phyloP scores from a whole-genome alignment of 148 eudicot genomes.

The Oxyria digyna region DNA sequence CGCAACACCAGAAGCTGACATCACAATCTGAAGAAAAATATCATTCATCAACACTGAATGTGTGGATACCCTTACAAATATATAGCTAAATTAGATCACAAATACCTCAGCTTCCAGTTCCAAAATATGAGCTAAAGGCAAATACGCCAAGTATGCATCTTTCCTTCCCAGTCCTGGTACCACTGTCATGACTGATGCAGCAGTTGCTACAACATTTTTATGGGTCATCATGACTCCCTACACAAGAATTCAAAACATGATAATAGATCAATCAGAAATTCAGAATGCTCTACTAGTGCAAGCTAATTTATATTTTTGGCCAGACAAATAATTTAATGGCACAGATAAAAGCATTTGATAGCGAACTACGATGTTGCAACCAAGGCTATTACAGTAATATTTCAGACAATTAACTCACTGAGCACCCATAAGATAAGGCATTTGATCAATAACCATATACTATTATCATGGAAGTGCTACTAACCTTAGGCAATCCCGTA shows the following conservation, averaged over 20 bases:
- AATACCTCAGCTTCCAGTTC: slow-evolving; percentile 96
- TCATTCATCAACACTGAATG: slow-evolving; percentile 5
- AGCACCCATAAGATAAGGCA: neutral
- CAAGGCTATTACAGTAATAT: neutral
- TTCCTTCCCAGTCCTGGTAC: slow-evolving; percentile 56
- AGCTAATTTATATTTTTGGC: neutral
- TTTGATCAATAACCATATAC: neutral
- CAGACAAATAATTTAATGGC: neutral
- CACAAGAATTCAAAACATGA: neutral
- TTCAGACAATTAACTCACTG: neutral
- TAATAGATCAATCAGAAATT: neutral
- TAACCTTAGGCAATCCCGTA: slow-evolving; percentile 92
- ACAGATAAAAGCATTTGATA: neutral
- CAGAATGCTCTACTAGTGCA: neutral
- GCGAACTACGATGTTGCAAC: neutral
- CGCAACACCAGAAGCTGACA: slow-evolving; percentile 59
- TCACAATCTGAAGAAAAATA: slow-evolving; percentile 51
- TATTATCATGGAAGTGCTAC: slow-evolving; percentile 7
- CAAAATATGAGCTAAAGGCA: slow-evolving; percentile 93
- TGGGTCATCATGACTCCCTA: slow-evolving; percentile 99
- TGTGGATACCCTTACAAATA: neutral
- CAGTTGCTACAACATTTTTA: slow-evolving; percentile 79
- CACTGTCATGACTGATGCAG: slow-evolving; percentile 84
- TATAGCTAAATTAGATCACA: neutral
- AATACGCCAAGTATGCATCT: slow-evolving; percentile 74